A percentile compares a stretch with the other conserved stretches of the same genome.
Conservation (phyloP, 177 flowering plant genomes). For the Telopea speciosissima region DNA sequence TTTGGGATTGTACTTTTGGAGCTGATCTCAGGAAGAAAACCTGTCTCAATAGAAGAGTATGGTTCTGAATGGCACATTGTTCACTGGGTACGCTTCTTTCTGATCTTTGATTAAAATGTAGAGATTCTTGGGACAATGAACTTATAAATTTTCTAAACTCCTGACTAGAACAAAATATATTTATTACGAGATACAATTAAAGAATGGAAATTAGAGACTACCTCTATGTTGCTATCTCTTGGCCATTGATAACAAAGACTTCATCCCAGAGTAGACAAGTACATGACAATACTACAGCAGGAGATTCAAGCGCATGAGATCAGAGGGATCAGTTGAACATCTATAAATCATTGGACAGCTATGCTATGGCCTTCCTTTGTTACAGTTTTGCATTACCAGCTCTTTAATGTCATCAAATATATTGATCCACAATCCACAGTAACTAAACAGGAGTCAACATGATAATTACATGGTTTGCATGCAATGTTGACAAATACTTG, state of each 20-base stretch:
- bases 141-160: not conserved
- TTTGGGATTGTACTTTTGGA: slow-evolving; percentile 94
- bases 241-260: too few species aligned
- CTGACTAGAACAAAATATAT: not conserved
- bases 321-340: too few species aligned
- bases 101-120: not conserved
- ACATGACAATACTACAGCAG: too few species aligned
- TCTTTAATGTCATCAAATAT: not conserved
- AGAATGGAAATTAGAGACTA: too few species aligned
- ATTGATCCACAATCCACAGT: not conserved
- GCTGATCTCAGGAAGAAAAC: slow-evolving; percentile 83
- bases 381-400: not conserved
- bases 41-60: slow-evolving; percentile 68
- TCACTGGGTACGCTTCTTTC: slow-evolving; percentile 64
- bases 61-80: slow-evolving; percentile 84
- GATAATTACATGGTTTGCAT: not conserved
- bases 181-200: too few species aligned
- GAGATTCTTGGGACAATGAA: not conserved
- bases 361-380: not conserved
- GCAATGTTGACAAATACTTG: not conserved
- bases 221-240: too few species aligned
- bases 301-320: too few species aligned
- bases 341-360: too few species aligned
- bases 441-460: not conserved
- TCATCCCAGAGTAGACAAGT: too few species aligned